These are phyloP conservation scores for Starmerella apicola DNA, from an alignment of 805 yeast species.

Conservation along the genomic window DNA sequence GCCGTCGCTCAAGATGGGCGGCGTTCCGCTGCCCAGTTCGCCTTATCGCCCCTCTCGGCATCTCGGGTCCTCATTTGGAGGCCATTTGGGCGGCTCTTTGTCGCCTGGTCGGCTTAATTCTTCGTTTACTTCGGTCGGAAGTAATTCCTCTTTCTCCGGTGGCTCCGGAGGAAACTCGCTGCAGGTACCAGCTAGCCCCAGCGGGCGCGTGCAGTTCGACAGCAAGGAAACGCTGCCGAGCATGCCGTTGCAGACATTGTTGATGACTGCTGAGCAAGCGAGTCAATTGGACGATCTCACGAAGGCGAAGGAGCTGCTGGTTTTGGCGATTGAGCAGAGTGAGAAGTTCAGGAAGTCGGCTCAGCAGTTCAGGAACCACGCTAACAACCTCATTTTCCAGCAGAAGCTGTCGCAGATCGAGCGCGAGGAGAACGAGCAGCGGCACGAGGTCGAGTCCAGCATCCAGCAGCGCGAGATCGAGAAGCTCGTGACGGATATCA, in stretches of 20 bases:
- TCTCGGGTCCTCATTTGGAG: neutral
- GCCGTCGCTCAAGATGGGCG: slow-evolving; percentile 7
- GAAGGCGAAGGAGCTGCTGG: slow-evolving; percentile 13
- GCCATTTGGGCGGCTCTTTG: neutral
- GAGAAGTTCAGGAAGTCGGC: slow-evolving; percentile 19
- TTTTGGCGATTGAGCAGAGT: slow-evolving; percentile 18
- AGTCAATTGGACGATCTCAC: slow-evolving; percentile 9
- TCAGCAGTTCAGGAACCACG: slow-evolving; percentile 20
- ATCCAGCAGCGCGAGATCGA: slow-evolving; percentile 38
- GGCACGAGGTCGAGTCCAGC: slow-evolving; percentile 37
- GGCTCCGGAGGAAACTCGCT: slow-evolving; percentile 5
- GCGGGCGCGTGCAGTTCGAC: slow-evolving; percentile 5
- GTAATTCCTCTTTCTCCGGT: too few species aligned
- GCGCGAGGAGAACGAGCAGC: slow-evolving; percentile 33
- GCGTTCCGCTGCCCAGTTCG: neutral
- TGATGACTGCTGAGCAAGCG: slow-evolving; percentile 16
- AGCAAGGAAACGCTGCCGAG: slow-evolving; percentile 13
- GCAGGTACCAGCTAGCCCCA: too few species aligned
- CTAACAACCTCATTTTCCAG: slow-evolving; percentile 25
- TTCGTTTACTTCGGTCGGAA: too few species aligned
- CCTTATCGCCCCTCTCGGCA: slow-evolving; percentile 7
- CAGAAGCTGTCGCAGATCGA: slow-evolving; percentile 34
- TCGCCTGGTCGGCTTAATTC: too few species aligned
- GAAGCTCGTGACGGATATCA: slow-evolving; percentile 30
- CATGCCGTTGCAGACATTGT: slow-evolving; percentile 21